Conservation (phyloP, 1,284 basidiomycete species). For the Erythrobasidium hasegawianum region DNA sequence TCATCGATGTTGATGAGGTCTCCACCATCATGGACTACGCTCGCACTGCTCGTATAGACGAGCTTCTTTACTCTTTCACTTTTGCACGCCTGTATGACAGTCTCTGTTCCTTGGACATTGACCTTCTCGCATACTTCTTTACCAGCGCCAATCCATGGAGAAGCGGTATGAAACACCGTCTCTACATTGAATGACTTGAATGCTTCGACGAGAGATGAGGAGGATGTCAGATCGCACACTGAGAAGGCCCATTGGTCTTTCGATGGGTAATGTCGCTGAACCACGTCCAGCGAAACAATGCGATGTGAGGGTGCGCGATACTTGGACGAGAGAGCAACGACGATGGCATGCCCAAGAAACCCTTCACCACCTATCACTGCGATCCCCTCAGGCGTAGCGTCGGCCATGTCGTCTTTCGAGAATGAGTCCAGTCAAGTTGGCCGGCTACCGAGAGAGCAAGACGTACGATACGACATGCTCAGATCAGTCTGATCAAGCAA, state of each 20-base stretch:
- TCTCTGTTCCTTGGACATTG: slow-evolving; percentile 86
- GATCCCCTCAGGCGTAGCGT: slow-evolving; percentile 38
- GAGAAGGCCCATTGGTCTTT: slow-evolving; percentile 59
- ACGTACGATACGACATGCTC: no score
- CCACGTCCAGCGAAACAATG: slow-evolving; percentile 70
- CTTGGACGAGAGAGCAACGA: slow-evolving; percentile 70
- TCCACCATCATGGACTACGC: slow-evolving; percentile 82
- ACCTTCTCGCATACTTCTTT: slow-evolving; percentile 80
- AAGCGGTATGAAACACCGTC: slow-evolving; percentile 93
- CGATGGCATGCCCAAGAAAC: slow-evolving; percentile 85
- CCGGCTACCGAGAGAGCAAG: no score
- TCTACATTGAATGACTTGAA: slow-evolving; percentile 62
- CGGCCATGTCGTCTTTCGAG: no score
- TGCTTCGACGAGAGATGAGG: slow-evolving; percentile 66
- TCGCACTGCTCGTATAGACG: slow-evolving; percentile 91
- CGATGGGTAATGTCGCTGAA: slow-evolving; percentile 70
- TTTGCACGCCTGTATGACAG: slow-evolving; percentile 75
- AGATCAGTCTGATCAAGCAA: no score
- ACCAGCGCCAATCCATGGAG: slow-evolving; percentile 67
- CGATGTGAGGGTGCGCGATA: slow-evolving; percentile 64
- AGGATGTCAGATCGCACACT: slow-evolving; percentile 76
- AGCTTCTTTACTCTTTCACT: slow-evolving; percentile 70
- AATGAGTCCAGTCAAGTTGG: no score
- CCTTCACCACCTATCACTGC: slow-evolving; percentile 50
- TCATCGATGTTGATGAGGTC: slow-evolving; percentile 87